Evolutionary conservation across 2,329 filamentous ascomycete species (phyloP), one percentile per base, ranked within the genome.

Genomic region (Paecilomyces fulvus): DNA sequence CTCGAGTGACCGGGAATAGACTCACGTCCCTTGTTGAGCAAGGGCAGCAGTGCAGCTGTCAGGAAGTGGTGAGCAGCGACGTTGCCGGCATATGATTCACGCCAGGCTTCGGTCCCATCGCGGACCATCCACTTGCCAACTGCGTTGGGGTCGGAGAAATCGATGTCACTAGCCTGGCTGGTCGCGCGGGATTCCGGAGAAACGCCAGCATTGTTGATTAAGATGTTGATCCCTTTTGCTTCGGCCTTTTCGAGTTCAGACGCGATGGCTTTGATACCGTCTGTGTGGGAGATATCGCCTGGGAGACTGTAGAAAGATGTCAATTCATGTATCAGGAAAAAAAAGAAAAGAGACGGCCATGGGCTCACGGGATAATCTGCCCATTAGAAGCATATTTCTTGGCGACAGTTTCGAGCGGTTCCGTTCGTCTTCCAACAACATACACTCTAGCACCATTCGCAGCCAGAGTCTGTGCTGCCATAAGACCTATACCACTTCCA

Each of bases 211-310:
- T 67, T 69, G 60, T 70, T 70, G 56, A 70, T 60, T 1, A 70
- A 61, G 49, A 83, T 64, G 56, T 83, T 79, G 30, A 83, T 77
- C 3, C 80, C 80, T 7, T 77, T 75, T 1, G 76, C 69, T 61
- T 83, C 80, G 57, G 77, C 77, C 56, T 78, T 76, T 63, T 76
- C 72, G 58, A 83, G 73, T 65, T 82, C 76, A 59, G 78, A 75
- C 52, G 77, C 77, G 8, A 80, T 67, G 9, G 68, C 69, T 58
- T 74, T 70, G 21, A 79, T 72, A 49, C 80, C 79, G 9, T 78
- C 71, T 60, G 83, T 83, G 17, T 75, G 74, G 59, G 76, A 78
- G 37, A 80, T 74, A 60, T 82, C 79, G 58, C 76, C 74, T 21
- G 70, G 66, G 20, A 77, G 60, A 28, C 70, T 72, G 49, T 54